These are phyloP conservation scores for Aureobasidium zeae DNA, from an alignment of 2,329 filamentous ascomycete species.

Conservation along the genomic window DNA sequence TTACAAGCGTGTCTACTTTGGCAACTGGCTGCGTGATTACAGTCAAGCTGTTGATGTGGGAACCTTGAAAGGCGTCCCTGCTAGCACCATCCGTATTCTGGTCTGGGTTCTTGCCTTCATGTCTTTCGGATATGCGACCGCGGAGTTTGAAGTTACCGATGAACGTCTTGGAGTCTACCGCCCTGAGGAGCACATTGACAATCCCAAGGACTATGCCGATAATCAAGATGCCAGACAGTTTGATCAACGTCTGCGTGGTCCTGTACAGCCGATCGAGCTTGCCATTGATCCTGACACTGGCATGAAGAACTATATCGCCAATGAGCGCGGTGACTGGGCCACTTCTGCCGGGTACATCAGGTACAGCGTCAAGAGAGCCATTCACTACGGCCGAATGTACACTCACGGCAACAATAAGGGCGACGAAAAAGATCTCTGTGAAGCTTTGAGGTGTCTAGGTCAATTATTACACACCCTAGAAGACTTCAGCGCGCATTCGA, in stretches of 20 bases:
- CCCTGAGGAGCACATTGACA: slow-evolving; percentile 71
- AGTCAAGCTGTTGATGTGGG: slow-evolving; percentile 90
- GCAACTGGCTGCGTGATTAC: slow-evolving; percentile 91
- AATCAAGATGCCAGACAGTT: slow-evolving; percentile 78
- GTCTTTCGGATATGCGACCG: slow-evolving; percentile 73
- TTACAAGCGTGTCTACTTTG: slow-evolving; percentile 79
- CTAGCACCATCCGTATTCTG: slow-evolving; percentile 81
- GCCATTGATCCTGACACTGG: slow-evolving; percentile 57
- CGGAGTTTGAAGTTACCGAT: slow-evolving; percentile 75
- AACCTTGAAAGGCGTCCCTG: slow-evolving; percentile 81
- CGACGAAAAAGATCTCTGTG: slow-evolving; percentile 70
- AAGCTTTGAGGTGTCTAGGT: slow-evolving; percentile 76
- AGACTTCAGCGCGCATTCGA: slow-evolving; percentile 88
- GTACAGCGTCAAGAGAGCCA: slow-evolving; percentile 60
- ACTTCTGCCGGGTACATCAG: slow-evolving; percentile 73
- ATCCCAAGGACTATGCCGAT: slow-evolving; percentile 75
- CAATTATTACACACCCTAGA: slow-evolving; percentile 86
- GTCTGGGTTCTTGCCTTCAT: slow-evolving; percentile 86
- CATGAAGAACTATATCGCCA: slow-evolving; percentile 85
- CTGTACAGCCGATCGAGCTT: slow-evolving; percentile 64
- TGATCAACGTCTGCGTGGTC: slow-evolving; percentile 66
- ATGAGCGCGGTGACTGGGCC: slow-evolving; percentile 67
- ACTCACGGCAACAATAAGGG: slow-evolving; percentile 44
- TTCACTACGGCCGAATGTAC: slow-evolving; percentile 73
- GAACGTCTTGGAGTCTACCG: slow-evolving; percentile 73